Base-by-base conservation (phyloP, 129 eudicot genomes). In the Flaveria sonorensis region DNA sequence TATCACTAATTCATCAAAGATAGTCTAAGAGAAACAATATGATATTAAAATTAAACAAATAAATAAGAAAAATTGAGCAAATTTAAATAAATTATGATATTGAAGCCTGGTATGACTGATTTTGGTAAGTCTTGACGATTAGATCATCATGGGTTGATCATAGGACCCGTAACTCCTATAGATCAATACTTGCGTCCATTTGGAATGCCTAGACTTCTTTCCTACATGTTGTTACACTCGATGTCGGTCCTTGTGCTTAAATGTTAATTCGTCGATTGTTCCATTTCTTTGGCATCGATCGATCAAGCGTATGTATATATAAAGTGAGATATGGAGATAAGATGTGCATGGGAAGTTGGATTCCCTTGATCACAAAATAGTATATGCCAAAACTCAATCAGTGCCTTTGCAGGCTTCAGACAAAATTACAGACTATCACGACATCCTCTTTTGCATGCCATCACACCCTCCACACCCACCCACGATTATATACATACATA, bases 311-410 rank as follows among this genome's bases (percentile, higher is more conserved):
- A 53, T 72, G 13, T 10, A 55, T 57, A 23, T 19, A 74, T 61
- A 42, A 66, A 67, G 81, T 68, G 68, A 55, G 30, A 77, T 77
- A 77, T 56, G 62, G 30, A 28, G 81, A 77, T 77, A 77, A 61
- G 70, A 56, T 69, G 32, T 69, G 81, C 76, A 77, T 77, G 81
- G 81, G 70, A 77, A 69, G 67, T 18, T 69, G 81, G 69, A 42
- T 69, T 69, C 48, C 61, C 81, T 57, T 77, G 76, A 69, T 77
- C 81, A 43, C 59, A 68, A 10, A 24, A 18, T 75, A 50, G 67
- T 63, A 43, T 79, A 26, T 79, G 78, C 83, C 83, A 79, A 72
- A 79, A 51, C 45, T 79, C 73, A 79, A 79, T 79, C 68, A 79
- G 64, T 79, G 32, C 51, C n/a, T 64, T 11, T 79, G 57, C 83